Base-by-base conservation (phyloP, 768 basidiomycete species). In the Lentinula lateritia region DNA sequence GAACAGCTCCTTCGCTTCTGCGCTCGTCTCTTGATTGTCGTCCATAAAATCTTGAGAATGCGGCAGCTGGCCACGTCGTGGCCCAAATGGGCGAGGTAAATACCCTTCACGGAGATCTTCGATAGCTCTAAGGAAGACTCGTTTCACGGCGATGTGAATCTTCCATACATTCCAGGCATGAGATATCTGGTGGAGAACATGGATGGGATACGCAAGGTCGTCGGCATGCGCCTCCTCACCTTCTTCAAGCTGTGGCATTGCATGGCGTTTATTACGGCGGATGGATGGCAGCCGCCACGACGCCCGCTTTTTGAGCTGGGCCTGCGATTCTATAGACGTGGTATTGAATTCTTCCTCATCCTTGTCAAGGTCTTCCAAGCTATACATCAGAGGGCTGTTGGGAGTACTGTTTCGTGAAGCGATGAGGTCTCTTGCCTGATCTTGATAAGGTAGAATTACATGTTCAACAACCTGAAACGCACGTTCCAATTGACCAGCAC, bases 391-490 rank as follows among this genome's bases (percentile, higher is more conserved):
- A 3, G 83, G 83, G 7, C 78, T 73, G 39, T 67, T 65, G 12
- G 80, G 80, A 20, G 63, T 63, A 12, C 55, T 60, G 56, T 71
- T 72, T 57, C 78, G 72, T 58, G 60, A 58, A 10, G 42, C 65
- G 20, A 66, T 48, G n/a, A 68, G 61, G 23, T 60, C 63, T 10
- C 63, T 59, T 63, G 64, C 69, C 63, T 73, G 72, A 23, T 68
- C 73, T 48, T 81, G 79, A 66, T 82, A 82, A 0, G 85, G 87
- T 28, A 94, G 67, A 56, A 97, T 77, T 48, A 97, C 84, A 57
- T 81, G 78, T 69, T 98, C 92, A 45, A 93, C 71, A 38, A 95
- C 78, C 66, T 89, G 85, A 72, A 95, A 94, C 8, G 92, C 93
- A 50, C 88, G 87, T 66, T 89, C 86, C n/a, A 85, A 74, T 67